Conservation (phyloP, 345 rosid species). For the Heritiera littoralis region DNA sequence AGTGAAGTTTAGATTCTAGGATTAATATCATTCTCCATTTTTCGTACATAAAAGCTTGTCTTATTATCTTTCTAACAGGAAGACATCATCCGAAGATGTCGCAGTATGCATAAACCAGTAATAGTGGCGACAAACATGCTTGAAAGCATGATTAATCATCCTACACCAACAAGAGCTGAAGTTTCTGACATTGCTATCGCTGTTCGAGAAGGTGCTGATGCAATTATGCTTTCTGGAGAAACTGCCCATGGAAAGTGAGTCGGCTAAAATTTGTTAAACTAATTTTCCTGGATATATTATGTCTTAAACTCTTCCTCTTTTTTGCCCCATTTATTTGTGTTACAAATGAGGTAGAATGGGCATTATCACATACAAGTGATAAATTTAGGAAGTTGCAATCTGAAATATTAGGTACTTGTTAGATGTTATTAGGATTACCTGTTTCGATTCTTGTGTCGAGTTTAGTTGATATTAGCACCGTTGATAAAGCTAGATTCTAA, state of each 20-base stretch:
- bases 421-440: not conserved
- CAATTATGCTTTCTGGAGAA: conserved; percentile 98
- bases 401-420: not conserved
- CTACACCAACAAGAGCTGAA: conserved; percentile 99
- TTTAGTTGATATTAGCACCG: not conserved
- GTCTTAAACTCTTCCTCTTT: not conserved
- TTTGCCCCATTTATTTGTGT: not conserved
- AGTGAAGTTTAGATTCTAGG: not conserved
- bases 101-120: conserved; percentile 81
- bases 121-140: conserved; percentile 98
- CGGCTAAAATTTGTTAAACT: not conserved
- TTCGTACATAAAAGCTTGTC: not conserved
- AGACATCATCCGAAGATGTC: conserved; percentile 89
- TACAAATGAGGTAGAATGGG: not conserved
- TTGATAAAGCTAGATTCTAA: not conserved
- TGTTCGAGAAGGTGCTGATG: conserved; percentile 94
- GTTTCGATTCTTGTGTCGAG: not conserved
- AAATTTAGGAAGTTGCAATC: not conserved
- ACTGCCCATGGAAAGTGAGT: conserved; percentile 98
- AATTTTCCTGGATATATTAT: conserved; percentile 12
- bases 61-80: conserved; percentile 50
- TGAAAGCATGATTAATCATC: conserved; percentile 97
- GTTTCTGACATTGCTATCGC: conserved; percentile 96
- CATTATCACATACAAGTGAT: not conserved
- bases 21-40: not conserved